Conservation (phyloP, 768 basidiomycete genomes). For the Dioszegia crocea region DNA sequence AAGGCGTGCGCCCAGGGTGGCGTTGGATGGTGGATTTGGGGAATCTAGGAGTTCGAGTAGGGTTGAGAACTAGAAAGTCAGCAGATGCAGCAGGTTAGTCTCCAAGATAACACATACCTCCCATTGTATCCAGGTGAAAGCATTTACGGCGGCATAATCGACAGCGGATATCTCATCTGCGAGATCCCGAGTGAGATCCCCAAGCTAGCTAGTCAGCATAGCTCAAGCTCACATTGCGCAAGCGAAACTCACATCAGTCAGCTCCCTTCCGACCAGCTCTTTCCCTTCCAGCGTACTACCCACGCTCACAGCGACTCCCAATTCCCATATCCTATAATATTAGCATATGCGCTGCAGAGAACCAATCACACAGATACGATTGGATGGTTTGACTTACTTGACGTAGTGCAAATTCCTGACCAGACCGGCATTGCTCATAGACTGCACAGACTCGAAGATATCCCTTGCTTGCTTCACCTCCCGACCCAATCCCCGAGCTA, state of each 20-base stretch:
- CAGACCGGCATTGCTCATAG: slow-evolving; percentile 28
- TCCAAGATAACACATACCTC: slow-evolving; percentile 24
- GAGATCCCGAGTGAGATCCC: slow-evolving; percentile 35
- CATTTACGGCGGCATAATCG: slow-evolving; percentile 33
- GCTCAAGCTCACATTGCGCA: neutral
- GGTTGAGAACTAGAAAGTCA: slow-evolving; percentile 18
- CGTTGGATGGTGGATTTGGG: slow-evolving; percentile 12
- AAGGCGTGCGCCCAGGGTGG: slow-evolving; percentile 19
- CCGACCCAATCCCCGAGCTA: slow-evolving; percentile 27
- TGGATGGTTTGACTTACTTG: slow-evolving; percentile 17
- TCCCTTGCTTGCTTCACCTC: slow-evolving; percentile 32
- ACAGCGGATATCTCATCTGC: slow-evolving; percentile 36
- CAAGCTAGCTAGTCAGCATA: slow-evolving; percentile 27
- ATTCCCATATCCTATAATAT: slow-evolving; percentile 35
- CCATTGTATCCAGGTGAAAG: slow-evolving; percentile 42
- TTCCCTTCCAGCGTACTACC: slow-evolving; percentile 33
- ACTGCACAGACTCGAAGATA: slow-evolving; percentile 36
- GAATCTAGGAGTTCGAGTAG: slow-evolving; percentile 23
- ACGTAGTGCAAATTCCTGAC: slow-evolving; percentile 30
- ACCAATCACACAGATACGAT: neutral
- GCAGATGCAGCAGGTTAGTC: neutral
- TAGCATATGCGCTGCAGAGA: too few relatives aligned
- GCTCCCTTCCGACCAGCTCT: slow-evolving; percentile 23
- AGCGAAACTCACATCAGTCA: slow-evolving; percentile 25
- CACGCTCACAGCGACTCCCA: slow-evolving; percentile 27